phyloP scores from a whole-genome alignment of 2,329 filamentous ascomycete species.

The Pyrenochaeta sp. region DNA sequence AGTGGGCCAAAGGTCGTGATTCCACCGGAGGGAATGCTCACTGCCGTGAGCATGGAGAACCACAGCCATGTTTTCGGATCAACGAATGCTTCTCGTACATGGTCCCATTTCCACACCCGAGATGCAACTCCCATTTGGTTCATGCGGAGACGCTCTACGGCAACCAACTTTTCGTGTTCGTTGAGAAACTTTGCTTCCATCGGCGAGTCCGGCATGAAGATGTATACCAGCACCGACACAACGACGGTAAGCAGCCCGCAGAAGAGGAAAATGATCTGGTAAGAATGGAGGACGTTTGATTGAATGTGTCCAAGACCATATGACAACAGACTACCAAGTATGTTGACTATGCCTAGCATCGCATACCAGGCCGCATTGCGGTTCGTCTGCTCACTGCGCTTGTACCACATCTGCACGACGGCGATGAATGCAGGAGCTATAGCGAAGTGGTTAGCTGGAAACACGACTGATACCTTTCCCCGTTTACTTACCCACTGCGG shows the following conservation, averaged over 20 bases:
- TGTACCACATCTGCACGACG: constrained; percentile 63
- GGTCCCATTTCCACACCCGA: constrained; percentile 59
- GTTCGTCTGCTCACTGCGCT: constrained; percentile 65
- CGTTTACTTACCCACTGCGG: constrained; percentile 54
- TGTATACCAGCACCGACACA: constrained; percentile 58
- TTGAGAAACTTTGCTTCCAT: constrained; percentile 65
- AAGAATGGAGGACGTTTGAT: constrained; percentile 50
- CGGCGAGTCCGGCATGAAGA: constrained; percentile 70
- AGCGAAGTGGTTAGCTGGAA: too few relatives aligned
- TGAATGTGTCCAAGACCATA: constrained; percentile 67
- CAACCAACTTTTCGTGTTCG: constrained; percentile 64
- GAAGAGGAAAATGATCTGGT: constrained; percentile 48
- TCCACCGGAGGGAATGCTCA: constrained; percentile 63
- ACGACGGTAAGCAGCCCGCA: constrained; percentile 57
- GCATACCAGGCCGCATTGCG: constrained; percentile 66
- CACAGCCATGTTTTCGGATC: constrained; percentile 69
- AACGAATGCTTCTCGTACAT: constrained; percentile 61
- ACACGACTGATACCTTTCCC: too few relatives aligned
- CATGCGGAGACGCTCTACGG: constrained; percentile 61
- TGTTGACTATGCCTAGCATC: constrained; percentile 67
- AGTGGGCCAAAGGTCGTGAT: constrained; percentile 67
- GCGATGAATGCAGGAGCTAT: constrained; percentile 45
- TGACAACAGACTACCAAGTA: constrained; percentile 62
- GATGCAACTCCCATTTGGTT: constrained; percentile 54
- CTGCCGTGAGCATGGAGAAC: constrained; percentile 56